Base-by-base conservation (phyloP, 306 rosid species). In the Alnus rubra region DNA sequence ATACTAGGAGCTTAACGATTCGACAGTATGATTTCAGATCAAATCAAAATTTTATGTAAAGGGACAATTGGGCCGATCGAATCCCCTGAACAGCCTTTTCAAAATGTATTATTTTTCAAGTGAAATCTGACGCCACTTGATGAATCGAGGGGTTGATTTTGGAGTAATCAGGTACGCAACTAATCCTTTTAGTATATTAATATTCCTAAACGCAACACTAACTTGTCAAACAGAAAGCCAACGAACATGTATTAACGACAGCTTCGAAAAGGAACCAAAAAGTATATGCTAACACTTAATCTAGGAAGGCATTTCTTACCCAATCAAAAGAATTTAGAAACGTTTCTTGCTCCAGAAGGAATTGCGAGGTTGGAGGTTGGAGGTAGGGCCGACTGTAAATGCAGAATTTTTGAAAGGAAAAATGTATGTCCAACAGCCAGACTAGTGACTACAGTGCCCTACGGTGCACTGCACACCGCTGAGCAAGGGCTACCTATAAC, bases 11-110 rank as follows among this genome's bases (percentile, higher is more conserved):
- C 75, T 64, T 71, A 75, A 75, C 52, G 80, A 79, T 67, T 80
- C 78, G 83, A 79, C 81, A 75, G 0, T 67, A 77, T 23, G 16
- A 77, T n/a, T 30, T 10, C 78, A 55, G 60, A 60, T 52, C 52
- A 52, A 64, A 60, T 52, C 52, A 52, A 64, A 69, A 47, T 80
- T 72, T 77, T 78, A 62, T 82, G 48, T 30, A 30, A 33, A 15
- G 5, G 1, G 73, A 18, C 73, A 7, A 64, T 56, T 72, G 56
- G 50, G 53, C 71, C 69, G 76, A 28, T 73, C 44, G 75, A 49
- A 76, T 69, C 39, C 23, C n/a, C 1, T 19, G 74, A 4, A 49
- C 37, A 23, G 1, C 65, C 13, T 59, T 59, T 59, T 59, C 65
- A 3, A 59, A 30, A 9, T 58, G 30, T 5, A n/a, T 5, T 58